A percentile compares a stretch with the other conserved stretches of the same genome.
These are phyloP conservation scores for Alternaria sp. DNA, from an alignment of 2,329 filamentous ascomycete genomes.

Conservation along the genomic window DNA sequence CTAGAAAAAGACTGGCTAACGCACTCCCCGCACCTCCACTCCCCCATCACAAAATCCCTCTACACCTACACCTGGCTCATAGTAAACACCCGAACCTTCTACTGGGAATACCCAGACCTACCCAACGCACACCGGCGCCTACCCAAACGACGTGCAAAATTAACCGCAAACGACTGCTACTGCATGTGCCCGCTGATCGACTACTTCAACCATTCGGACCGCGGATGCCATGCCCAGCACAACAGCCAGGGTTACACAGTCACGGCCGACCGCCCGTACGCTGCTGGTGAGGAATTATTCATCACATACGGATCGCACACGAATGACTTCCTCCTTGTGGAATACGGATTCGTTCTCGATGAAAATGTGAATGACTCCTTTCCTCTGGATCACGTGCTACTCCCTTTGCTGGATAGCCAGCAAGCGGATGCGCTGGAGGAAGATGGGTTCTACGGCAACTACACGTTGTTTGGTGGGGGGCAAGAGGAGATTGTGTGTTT, in stretches of 20 bases:
- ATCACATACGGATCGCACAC: conserved; percentile 75
- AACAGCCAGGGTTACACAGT: conserved; percentile 64
- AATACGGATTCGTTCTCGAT: conserved; percentile 64
- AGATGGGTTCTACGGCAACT: conserved; percentile 53
- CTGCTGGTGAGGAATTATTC: conserved; percentile 69
- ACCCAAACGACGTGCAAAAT: conserved; percentile 53
- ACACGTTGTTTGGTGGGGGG: conserved; percentile 31
- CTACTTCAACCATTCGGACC: conserved; percentile 69
- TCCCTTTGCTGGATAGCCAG: conserved; percentile 47
- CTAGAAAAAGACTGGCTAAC: conserved; percentile 61
- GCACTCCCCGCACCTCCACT: conserved; percentile 56
- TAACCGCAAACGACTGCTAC: conserved; percentile 66
- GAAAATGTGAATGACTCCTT: conserved; percentile 53
- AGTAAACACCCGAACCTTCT: conserved; percentile 68
- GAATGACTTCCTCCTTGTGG: conserved; percentile 75
- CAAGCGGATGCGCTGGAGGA: conserved; percentile 53
- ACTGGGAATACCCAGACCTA: conserved; percentile 58
- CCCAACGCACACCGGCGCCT: conserved; percentile 53
- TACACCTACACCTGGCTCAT: conserved; percentile 68
- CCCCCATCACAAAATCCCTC: conserved; percentile 51
- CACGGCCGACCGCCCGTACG: conserved; percentile 61
- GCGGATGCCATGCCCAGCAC: conserved; percentile 63
- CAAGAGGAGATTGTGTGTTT: conserved; percentile 49
- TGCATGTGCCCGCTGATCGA: conserved; percentile 76
- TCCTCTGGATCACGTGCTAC: conserved; percentile 54